Conservation (phyloP, 257 asterid species). For the Solanum etuberosum region DNA sequence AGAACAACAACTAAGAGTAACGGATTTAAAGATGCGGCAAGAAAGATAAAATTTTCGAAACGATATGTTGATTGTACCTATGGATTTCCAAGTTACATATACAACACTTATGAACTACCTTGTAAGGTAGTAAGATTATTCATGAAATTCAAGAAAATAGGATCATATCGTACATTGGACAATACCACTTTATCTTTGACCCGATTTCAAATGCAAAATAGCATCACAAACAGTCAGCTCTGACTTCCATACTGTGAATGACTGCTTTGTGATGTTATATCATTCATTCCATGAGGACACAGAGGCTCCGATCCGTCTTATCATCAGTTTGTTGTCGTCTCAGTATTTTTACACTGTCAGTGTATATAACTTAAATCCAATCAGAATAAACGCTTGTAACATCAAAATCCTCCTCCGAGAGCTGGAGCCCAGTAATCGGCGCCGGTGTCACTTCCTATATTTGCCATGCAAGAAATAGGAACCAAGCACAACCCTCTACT, state of each 20-base stretch:
- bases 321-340: not conserved
- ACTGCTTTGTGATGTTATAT: slow-evolving; percentile 24
- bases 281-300: not conserved
- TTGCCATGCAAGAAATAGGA: slow-evolving; percentile 69
- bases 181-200: not conserved
- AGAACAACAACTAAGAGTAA: not conserved
- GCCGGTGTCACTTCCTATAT: slow-evolving; percentile 47
- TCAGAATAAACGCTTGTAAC: not conserved
- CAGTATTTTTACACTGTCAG: not conserved
- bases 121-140: not conserved
- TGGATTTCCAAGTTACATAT: not conserved
- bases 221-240: slow-evolving; percentile 24
- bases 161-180: not conserved
- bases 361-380: not conserved
- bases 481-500: slow-evolving; percentile 83
- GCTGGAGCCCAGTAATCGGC: slow-evolving; percentile 48
- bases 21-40: not conserved
- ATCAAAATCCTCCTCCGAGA: slow-evolving; percentile 33
- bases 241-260: slow-evolving; percentile 10
- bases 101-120: not conserved
- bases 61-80: not conserved
- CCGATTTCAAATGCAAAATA: slow-evolving; percentile 5
- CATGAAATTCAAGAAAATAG: not conserved
- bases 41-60: not conserved
- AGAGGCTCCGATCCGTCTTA: not conserved